These are phyloP conservation scores for Ophiosphaerella narmari DNA, from an alignment of 2,329 filamentous ascomycete genomes.

Conservation along the genomic window DNA sequence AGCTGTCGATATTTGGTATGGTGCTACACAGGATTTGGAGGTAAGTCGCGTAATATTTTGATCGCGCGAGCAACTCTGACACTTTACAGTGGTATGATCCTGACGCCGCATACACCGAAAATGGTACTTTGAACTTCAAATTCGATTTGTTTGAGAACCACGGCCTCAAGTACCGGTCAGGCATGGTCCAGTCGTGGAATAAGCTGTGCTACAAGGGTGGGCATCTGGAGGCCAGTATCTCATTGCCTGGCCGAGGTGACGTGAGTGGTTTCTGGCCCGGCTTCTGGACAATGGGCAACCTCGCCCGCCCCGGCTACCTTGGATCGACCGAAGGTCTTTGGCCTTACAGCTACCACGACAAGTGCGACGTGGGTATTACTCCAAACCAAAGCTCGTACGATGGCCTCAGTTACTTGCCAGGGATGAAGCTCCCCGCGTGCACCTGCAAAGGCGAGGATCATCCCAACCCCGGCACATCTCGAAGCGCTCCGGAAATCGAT, in stretches of 20 bases:
- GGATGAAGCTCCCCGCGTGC: conserved; percentile 72
- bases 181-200: conserved; percentile 78
- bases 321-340: conserved; percentile 74
- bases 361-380: conserved; percentile 72
- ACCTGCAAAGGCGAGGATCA: conserved; percentile 69
- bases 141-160: conserved; percentile 71
- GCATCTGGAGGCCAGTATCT: conserved; percentile 71
- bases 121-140: conserved; percentile 66
- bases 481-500: conserved; percentile 73
- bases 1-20: conserved; percentile 73
- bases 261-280: conserved; percentile 74
- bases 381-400: conserved; percentile 71
- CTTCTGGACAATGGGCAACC: conserved; percentile 77
- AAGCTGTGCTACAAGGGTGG: conserved; percentile 74
- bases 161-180: conserved; percentile 68
- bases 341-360: conserved; percentile 73
- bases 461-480: conserved; percentile 66
- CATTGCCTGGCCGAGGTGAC: conserved; percentile 69
- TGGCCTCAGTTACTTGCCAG: conserved; percentile 69
- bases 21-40: conserved; percentile 71
- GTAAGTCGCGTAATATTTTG: conserved; percentile 41
- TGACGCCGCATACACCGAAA: conserved; percentile 65
- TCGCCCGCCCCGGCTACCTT: conserved; percentile 70
- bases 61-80: conserved; percentile 8
- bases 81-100: conserved; percentile 68